Percentiles rank a stretch among this genome's conserved stretches.
Evolutionary conservation across 2,329 filamentous ascomycete species (phyloP).

Genomic region (Aspergillus hiratsukae): DNA sequence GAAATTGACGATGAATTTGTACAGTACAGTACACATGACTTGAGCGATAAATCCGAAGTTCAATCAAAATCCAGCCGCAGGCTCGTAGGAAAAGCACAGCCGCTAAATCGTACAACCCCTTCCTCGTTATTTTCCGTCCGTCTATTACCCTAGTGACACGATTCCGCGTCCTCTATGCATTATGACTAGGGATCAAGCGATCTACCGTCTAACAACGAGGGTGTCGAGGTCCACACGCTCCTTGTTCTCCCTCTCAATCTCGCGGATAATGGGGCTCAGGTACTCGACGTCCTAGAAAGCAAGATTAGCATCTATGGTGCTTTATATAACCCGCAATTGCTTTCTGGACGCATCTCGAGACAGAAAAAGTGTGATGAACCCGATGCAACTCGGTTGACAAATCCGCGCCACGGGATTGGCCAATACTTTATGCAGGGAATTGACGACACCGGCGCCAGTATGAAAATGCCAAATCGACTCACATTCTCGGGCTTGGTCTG

Average conservation of each 20-base stretch:
- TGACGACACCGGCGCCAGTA: constrained; percentile 9
- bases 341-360: background rate
- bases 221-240: constrained; percentile 67
- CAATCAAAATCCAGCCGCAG: constrained; percentile 19
- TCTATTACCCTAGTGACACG: constrained; percentile 13
- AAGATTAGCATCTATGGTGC: background rate
- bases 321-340: background rate
- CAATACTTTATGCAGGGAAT: constrained; percentile 24
- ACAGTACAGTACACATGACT: constrained; percentile 38
- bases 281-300: constrained; percentile 59
- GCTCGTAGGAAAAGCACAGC: constrained; percentile 15
- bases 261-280: constrained; percentile 62
- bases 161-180: constrained; percentile 18
- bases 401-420: constrained; percentile 36
- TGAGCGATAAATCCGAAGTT: constrained; percentile 19
- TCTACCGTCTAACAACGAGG: constrained; percentile 54
- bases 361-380: constrained; percentile 1
- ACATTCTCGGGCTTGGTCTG: constrained; percentile 67
- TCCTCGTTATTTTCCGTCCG: constrained; percentile 16
- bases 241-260: constrained; percentile 63
- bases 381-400: constrained; percentile 24
- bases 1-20: constrained; percentile 36
- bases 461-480: constrained; percentile 24
- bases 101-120: constrained; percentile 14
- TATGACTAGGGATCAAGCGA: constrained; percentile 11